Conservation (phyloP, 768 basidiomycete species). For the Lepiota brunneoincarnata region DNA sequence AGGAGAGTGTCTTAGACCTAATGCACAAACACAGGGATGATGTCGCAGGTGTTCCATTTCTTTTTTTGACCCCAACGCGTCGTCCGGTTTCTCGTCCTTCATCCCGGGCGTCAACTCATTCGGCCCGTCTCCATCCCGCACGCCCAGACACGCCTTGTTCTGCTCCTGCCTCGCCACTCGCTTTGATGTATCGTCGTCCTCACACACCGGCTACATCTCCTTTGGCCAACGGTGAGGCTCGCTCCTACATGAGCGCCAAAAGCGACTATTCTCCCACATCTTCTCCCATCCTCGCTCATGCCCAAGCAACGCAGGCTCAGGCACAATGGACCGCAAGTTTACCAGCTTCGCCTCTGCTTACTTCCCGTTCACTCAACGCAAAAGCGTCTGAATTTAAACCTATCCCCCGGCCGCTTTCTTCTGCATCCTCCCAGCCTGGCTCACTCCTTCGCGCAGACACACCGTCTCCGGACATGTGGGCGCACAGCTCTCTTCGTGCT, state of each 20-base stretch:
- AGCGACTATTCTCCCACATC: slow-evolving; percentile 60
- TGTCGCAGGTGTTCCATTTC: slow-evolving; percentile 76
- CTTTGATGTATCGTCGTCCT: slow-evolving; percentile 54
- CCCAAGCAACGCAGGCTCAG: slow-evolving; percentile 51
- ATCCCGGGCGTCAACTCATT: slow-evolving; percentile 73
- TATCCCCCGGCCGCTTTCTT: slow-evolving; percentile 74
- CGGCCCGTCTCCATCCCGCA: slow-evolving; percentile 54
- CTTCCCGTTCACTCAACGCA: slow-evolving; percentile 83
- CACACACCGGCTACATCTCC: slow-evolving; percentile 81
- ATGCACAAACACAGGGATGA: slow-evolving; percentile 96
- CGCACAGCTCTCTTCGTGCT: slow-evolving; percentile 66
- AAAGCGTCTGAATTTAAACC: slow-evolving; percentile 91
- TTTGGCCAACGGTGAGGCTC: slow-evolving; percentile 49
- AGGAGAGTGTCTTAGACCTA: slow-evolving; percentile 87
- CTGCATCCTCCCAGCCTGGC: slow-evolving; percentile 61
- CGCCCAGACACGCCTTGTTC: slow-evolving; percentile 78
- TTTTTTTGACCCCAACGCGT: slow-evolving; percentile 77
- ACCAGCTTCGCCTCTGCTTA: slow-evolving; percentile 80
- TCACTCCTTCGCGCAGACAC: slow-evolving; percentile 67
- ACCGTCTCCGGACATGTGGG: slow-evolving; percentile 90
- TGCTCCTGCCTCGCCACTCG: slow-evolving; percentile 75
- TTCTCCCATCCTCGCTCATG: slow-evolving; percentile 62
- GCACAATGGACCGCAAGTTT: slow-evolving; percentile 77
- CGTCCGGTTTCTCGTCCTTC: slow-evolving; percentile 80
- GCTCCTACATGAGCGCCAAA: slow-evolving; percentile 53